phyloP scores from a whole-genome alignment of 2,329 filamentous ascomycete species.

The Endoconidiophora polonica region DNA sequence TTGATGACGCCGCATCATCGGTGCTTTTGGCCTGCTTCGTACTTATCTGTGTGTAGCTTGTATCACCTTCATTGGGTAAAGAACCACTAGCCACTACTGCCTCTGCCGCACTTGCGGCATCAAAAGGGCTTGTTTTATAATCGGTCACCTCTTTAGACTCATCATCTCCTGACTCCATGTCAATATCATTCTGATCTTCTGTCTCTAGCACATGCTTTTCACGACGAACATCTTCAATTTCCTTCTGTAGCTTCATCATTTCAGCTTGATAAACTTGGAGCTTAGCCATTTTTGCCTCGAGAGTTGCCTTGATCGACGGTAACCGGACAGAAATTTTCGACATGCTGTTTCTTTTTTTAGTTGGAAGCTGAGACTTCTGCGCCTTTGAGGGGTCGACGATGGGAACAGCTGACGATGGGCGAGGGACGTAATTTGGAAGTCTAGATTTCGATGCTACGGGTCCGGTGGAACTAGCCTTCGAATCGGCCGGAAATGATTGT shows the following conservation, averaged over 20 bases:
- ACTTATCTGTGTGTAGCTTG: no score
- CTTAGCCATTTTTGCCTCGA: constrained; percentile 18
- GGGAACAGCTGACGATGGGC: neutral
- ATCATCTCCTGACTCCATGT: neutral
- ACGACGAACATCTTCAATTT: constrained; percentile 8
- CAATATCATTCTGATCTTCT: neutral
- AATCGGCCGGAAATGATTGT: no score
- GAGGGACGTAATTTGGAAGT: neutral
- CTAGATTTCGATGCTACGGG: no score
- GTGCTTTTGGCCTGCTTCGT: no score
- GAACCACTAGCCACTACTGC: neutral
- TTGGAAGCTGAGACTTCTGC: neutral
- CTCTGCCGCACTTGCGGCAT: neutral
- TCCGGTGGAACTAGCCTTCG: no score
- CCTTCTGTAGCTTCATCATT: constrained; percentile 8
- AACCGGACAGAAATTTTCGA: constrained; percentile 18
- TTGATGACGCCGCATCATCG: no score
- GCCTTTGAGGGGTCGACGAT: neutral
- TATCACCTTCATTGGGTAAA: neutral
- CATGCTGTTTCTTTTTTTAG: neutral
- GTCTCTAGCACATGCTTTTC: constrained; percentile 5
- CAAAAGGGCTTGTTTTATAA: neutral
- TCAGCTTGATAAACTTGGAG: constrained; percentile 8
- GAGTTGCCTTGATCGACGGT: constrained; percentile 18
- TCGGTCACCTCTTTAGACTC: neutral